phyloP scores from a whole-genome alignment of 495 filamentous ascomycete genomes.

The Podospora didyma region DNA sequence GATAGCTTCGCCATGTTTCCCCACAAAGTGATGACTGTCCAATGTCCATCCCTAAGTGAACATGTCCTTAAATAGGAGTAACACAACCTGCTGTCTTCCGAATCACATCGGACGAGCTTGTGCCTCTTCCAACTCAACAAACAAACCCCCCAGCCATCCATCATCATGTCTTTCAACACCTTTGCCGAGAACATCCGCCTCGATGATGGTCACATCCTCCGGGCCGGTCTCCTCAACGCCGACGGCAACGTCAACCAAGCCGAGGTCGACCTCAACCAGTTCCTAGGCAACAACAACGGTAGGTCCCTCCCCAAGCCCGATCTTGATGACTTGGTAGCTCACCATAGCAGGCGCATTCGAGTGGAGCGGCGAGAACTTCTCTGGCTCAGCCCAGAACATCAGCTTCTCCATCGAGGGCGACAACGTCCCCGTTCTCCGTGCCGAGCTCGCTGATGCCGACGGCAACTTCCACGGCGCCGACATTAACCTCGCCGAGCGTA shows the following conservation, averaged over 20 bases:
- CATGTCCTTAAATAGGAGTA: too few species aligned
- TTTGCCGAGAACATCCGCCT: constrained; percentile 34
- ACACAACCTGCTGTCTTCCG: too few species aligned
- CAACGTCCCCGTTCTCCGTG: constrained; percentile 27
- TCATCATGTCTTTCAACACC: constrained; percentile 38
- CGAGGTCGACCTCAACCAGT: constrained; percentile 35
- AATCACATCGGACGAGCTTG: too few species aligned
- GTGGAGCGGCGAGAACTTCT: constrained; percentile 44
- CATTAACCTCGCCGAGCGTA: constrained; percentile 29
- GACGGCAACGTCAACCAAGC: constrained; percentile 32
- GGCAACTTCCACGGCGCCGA: constrained; percentile 10
- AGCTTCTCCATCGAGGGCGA: constrained; percentile 38
- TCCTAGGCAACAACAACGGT: constrained; percentile 47
- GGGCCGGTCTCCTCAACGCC: constrained; percentile 25
- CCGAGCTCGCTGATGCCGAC: constrained; percentile 9
- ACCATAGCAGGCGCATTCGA: constrained; percentile 34
- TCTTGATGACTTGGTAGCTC: not conserved
- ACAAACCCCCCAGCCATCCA: not conserved
- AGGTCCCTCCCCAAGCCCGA: constrained; percentile 1
- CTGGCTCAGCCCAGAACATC: constrained; percentile 34
- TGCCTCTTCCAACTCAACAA: too few species aligned
- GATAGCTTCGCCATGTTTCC: too few species aligned
- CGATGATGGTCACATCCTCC: constrained; percentile 40
- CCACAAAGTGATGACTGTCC: too few species aligned
- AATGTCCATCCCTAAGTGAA: too few species aligned